Conservation (phyloP, 257 asterid genomes). For the Ocimum tenuiflorum region DNA sequence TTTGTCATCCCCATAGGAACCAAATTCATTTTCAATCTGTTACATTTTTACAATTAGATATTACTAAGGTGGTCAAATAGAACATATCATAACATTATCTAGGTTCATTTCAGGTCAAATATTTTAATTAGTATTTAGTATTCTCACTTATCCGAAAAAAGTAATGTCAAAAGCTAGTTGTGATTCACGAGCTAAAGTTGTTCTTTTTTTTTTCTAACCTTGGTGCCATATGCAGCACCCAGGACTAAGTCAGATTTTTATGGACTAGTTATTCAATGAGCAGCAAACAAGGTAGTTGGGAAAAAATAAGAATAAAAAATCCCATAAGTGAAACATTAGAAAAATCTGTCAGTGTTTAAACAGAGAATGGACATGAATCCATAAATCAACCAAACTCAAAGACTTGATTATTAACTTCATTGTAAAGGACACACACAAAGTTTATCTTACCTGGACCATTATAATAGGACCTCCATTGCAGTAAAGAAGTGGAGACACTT, state of each 20-base stretch:
- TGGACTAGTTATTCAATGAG: background rate
- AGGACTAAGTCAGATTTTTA: too few relatives aligned
- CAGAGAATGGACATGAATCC: background rate
- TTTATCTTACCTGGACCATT: slow-evolving; percentile 74
- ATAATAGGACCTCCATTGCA: slow-evolving; percentile 83
- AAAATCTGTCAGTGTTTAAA: background rate
- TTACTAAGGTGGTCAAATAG: slow-evolving; percentile 6
- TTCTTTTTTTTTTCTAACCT: too few relatives aligned
- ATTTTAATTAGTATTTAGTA: background rate
- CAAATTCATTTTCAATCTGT: slow-evolving; percentile 97
- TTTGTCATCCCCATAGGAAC: slow-evolving; percentile 87
- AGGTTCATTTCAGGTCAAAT: background rate
- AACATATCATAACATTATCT: background rate
- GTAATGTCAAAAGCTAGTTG: background rate
- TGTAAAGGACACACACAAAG: background rate
- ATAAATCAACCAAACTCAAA: background rate
- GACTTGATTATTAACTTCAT: background rate
- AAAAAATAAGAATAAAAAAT: too few relatives aligned
- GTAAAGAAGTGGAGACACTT: slow-evolving; percentile 62
- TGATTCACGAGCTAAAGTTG: background rate
- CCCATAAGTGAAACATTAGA: background rate
- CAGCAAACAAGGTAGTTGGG: background rate
- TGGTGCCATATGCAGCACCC: too few relatives aligned
- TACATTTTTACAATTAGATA: slow-evolving; percentile 25
- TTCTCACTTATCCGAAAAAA: background rate